phyloP scores from a whole-genome alignment of 2,329 filamentous ascomycete genomes.

The Phoma sp. region DNA sequence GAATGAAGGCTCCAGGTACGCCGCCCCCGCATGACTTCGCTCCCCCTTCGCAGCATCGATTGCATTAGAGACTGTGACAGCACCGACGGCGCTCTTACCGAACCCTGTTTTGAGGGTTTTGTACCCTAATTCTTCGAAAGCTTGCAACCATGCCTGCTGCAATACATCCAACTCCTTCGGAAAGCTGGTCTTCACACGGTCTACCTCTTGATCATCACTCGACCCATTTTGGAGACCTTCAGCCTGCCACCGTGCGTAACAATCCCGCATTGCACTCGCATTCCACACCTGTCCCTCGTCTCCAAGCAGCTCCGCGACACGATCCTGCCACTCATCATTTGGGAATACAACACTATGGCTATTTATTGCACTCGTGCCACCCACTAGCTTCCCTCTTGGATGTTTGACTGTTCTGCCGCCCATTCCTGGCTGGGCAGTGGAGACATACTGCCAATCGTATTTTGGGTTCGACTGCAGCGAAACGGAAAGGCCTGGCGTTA shows the following conservation, averaged over 20 bases:
- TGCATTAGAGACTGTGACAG: conserved; percentile 26
- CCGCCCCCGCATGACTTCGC: conserved; percentile 26
- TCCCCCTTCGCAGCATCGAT: conserved; percentile 24
- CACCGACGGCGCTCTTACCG: conserved; percentile 16
- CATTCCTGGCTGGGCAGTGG: conserved; percentile 20
- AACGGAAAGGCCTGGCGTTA: conserved; percentile 17
- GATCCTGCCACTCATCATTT: conserved; percentile 27
- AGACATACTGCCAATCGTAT: conserved; percentile 16
- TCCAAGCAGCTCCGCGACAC: conserved; percentile 19
- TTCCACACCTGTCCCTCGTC: conserved; percentile 18
- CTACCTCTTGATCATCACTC: conserved; percentile 1
- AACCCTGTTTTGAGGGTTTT: conserved; percentile 17
- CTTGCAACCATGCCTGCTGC: conserved; percentile 19
- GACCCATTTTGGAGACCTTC: neutral
- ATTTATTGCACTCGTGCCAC: conserved; percentile 29
- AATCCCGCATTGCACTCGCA: conserved; percentile 19
- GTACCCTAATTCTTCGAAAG: conserved; percentile 26
- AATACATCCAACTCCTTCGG: conserved; percentile 21
- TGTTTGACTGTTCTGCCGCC: conserved; percentile 22
- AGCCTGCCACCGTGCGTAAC: conserved; percentile 22
- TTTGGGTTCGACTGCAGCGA: conserved; percentile 16
- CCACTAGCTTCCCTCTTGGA: conserved; percentile 26
- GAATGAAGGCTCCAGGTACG: conserved; percentile 26
- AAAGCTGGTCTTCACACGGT: conserved; percentile 21
- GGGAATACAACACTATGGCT: conserved; percentile 29